phyloP scores from a whole-genome alignment of 176 grass and related monocot genomes.

The Paspalum vaginatum region DNA sequence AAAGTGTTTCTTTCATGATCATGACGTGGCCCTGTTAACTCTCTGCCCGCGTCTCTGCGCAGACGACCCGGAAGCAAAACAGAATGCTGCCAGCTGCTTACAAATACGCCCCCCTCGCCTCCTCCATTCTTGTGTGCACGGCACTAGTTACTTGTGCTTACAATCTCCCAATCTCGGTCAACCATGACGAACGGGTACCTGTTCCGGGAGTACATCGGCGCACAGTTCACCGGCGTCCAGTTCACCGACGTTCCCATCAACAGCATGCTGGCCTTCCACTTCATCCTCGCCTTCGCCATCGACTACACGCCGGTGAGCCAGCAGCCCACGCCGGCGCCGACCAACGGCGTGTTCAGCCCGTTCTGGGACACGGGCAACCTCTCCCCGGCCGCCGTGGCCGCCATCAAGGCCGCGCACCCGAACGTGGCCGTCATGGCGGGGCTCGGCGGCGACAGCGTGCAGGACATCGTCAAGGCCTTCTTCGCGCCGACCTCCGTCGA shows the following conservation, averaged over 20 bases:
- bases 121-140: background rate
- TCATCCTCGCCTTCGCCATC: conserved; percentile 58
- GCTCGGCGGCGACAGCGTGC: conserved; percentile 43
- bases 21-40: background rate
- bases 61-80: background rate
- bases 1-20: background rate
- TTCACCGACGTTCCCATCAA: conserved; percentile 63
- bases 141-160: background rate
- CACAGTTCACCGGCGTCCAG: conserved; percentile 36
- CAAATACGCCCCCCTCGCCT: background rate
- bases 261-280: conserved; percentile 43
- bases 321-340: conserved; percentile 4
- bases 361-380: conserved; percentile 47
- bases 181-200: conserved; percentile 60
- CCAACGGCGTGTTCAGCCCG: conserved; percentile 52
- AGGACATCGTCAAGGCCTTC: background rate
- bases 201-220: conserved; percentile 70
- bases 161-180: background rate
- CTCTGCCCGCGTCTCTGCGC: background rate
- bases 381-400: conserved; percentile 11
- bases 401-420: conserved; percentile 7
- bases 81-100: background rate
- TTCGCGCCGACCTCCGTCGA: conserved; percentile 32
- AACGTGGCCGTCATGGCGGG: conserved; percentile 48
- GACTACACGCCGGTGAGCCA: conserved; percentile 27